Conservation (phyloP, 805 yeast genomes). For the Candida montana region DNA sequence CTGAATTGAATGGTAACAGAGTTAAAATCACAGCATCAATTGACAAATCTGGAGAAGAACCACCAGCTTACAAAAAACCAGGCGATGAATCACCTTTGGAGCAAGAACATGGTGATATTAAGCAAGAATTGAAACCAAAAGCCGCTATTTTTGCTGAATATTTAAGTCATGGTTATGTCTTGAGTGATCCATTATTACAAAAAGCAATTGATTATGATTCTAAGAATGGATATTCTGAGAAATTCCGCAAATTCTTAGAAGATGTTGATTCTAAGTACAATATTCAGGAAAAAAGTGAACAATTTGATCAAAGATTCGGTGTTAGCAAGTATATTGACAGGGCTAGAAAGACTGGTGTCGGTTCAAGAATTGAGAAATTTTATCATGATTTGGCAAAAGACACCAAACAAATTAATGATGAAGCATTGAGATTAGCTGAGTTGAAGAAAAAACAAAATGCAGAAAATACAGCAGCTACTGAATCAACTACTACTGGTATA, state of each 20-base stretch:
- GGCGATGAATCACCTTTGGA: slow-evolving; percentile 4
- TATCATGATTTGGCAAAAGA: slow-evolving; percentile 52
- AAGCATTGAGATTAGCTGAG: slow-evolving; percentile 67
- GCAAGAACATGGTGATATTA: slow-evolving; percentile 37
- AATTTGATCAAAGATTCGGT: slow-evolving; percentile 16
- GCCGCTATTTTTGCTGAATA: slow-evolving; percentile 71
- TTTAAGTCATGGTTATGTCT: slow-evolving; percentile 64
- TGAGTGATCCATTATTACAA: slow-evolving; percentile 56
- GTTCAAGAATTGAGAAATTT: slow-evolving; percentile 55
- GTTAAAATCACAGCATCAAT: slow-evolving; percentile 40
- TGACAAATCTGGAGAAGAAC: slow-evolving; percentile 18
- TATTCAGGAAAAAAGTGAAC: slow-evolving; percentile 30
- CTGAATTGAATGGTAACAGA: slow-evolving; percentile 58
- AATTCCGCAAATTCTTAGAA: slow-evolving; percentile 51
- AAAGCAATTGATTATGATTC: slow-evolving; percentile 61
- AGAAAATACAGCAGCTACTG: not conserved
- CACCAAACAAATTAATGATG: slow-evolving; percentile 61
- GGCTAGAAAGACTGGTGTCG: slow-evolving; percentile 36
- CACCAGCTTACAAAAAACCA: slow-evolving; percentile 9
- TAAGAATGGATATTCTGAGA: slow-evolving; percentile 52
- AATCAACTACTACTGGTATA: not conserved
- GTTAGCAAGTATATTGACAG: slow-evolving; percentile 32
- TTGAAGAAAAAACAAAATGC: slow-evolving; percentile 35
- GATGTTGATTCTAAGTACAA: slow-evolving; percentile 53
- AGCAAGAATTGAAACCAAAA: slow-evolving; percentile 76